Evolutionary conservation across 225 moss, liverwort and hornwort genomes (phyloP), one percentile per base, ranked within the genome.

Genomic region (Marchantia polymorpha): DNA sequence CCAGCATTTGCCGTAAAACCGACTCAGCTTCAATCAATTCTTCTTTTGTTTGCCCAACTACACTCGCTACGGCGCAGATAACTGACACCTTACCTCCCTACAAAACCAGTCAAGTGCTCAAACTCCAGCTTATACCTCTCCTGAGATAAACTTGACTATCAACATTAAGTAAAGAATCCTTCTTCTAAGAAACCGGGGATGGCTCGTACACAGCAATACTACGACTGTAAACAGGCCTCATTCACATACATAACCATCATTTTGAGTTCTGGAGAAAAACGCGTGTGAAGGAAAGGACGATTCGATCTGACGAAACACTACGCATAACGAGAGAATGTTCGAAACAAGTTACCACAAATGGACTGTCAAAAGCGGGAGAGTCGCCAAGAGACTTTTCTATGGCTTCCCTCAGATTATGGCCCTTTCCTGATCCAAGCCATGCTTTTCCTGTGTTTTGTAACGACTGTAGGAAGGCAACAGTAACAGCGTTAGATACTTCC

Each of bases 391-490:
- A 83, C 77, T 74, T 84, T 78, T 85, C 86, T 17, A 90, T 52
- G 26, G 90, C 90, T 79, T 84, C 85, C 67, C 75, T 78, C 60
- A 74, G 52, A 47, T 30, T 77, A 12, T 67, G 63, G 60, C 87
- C 90, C 74, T 74, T 84, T 64, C 90, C 90, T 78, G 83, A 88
- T 19, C 90, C 88, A 30, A 90, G 69, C 83, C 88, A 88, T 19
- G 84, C 71, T 55, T 77, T 85, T 54, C 85, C 90, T 72, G 80
- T 64, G n/a, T 81, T 80, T 80, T 76, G 78, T 78, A 90, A 76
- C 29, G 82, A 80, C 90, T 87, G 87, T 72, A 22, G 22, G 31
- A 76, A 4, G 7, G 23, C 29, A 30, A 26, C 26, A 8, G 29
- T 8, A 23, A 74, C 27, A 25, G 74, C 31, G 10, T 54, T 55